Base-by-base conservation (phyloP, 1,139 yeast genomes). In the Ogataea hybrid region DNA sequence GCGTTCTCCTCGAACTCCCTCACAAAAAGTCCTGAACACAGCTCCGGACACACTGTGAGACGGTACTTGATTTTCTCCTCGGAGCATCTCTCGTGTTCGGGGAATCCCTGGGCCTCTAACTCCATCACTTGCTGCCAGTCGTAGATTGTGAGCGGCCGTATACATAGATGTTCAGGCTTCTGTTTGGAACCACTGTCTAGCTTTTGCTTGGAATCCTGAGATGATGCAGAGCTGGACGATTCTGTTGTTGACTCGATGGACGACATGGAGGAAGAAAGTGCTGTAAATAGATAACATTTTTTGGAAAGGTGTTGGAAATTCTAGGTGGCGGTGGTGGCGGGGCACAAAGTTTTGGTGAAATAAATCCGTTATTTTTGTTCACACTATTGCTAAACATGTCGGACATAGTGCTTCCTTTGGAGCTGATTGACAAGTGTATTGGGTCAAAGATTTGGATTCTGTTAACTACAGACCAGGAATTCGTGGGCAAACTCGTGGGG, bases 401-500 rank as follows among this genome's bases (percentile, higher is more conserved):
- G 12, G 34, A 41, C 32, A 39, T 32, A 21, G 54, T 80, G 12
- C 71, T 84, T 43, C 96, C 96, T 5, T 69, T 88, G 50, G 97
- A 90, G 62, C 75, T 88, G 39, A 86, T 92, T 35, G 97, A 92
- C 65, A 84, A 81, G 62, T 81, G 94, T 48, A 81, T 92, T 33
- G 96, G 96, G 15, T 78, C 87, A 39, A 72, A 75, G 46, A 80
- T 92, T 40, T 79, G 87, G 73, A 88, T 90, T 25, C 74, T 90
- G 44, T 73, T 89, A 72, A 81, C 85, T 51, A 77, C 80, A 46
- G 79, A 82, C 51, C 71, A 72, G 50, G 97, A 90, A 62, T 92
- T 89, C 63, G 75, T 77, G 20, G 98, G 98, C 2, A 86, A 82
- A 8, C 71, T 92, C 41, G 77, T 84, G 21, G 98, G 97, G 1